A percentile compares a stretch with the other conserved stretches of the same genome.
Evolutionary conservation across 148 eudicot genomes (phyloP).

Genomic region (Silene conica): DNA sequence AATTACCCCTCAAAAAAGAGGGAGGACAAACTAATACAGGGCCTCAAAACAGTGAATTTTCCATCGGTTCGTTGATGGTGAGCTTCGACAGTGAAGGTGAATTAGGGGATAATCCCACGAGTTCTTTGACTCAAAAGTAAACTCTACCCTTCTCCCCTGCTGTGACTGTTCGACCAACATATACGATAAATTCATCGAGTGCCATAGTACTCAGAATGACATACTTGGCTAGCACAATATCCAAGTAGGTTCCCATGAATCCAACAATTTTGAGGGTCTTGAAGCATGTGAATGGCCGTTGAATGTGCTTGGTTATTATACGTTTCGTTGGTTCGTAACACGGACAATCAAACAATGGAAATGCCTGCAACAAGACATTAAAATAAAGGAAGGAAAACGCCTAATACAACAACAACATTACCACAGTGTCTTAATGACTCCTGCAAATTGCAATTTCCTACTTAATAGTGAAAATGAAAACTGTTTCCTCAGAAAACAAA

Average conservation of each 20-base stretch:
- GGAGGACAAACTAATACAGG: not conserved
- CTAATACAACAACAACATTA: too few relatives aligned
- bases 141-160: not conserved
- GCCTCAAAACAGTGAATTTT: not conserved
- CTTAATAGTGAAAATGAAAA: too few relatives aligned
- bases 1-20: too few relatives aligned
- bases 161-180: not conserved
- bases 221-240: not conserved
- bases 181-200: not conserved
- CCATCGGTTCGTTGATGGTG: not conserved
- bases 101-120: not conserved
- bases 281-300: not conserved
- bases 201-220: not conserved
- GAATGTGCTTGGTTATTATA: not conserved
- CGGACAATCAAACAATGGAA: not conserved
- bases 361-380: not conserved
- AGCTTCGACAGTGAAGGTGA: not conserved
- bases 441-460: too few relatives aligned
- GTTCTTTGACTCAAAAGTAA: not conserved
- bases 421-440: too few relatives aligned
- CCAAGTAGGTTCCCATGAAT: not conserved
- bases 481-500: too few relatives aligned
- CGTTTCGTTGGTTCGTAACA: not conserved
- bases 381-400: too few relatives aligned
- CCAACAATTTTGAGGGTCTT: not conserved